phyloP scores from a whole-genome alignment of 2,329 filamentous ascomycete genomes.

The Paracoccidioides lutzii region DNA sequence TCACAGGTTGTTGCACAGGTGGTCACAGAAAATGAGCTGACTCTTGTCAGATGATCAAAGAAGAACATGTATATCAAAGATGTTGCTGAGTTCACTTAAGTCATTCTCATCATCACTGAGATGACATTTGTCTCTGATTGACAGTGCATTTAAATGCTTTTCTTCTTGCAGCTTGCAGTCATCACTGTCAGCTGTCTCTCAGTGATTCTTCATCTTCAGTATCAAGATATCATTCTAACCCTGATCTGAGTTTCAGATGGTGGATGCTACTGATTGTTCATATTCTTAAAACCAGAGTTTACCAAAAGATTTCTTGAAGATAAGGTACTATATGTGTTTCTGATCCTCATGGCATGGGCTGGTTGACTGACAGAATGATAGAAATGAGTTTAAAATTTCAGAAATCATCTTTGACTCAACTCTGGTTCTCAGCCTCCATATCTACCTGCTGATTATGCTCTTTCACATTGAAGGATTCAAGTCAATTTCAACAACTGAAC shows the following conservation, averaged over 20 bases:
- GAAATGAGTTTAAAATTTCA: no score
- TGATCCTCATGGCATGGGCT: no score
- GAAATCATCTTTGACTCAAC: no score
- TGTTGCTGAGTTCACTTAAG: constrained; percentile 17
- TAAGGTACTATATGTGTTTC: no score
- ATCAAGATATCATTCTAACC: not conserved
- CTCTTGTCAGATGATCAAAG: constrained; percentile 13
- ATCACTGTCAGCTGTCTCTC: constrained; percentile 11
- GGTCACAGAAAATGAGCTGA: constrained; percentile 12
- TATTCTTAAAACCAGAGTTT: no score
- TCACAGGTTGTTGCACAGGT: not conserved
- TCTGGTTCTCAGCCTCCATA: no score
- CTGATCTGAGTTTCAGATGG: not conserved
- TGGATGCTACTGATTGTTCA: not conserved
- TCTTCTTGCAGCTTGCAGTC: constrained; percentile 18
- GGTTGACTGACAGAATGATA: no score
- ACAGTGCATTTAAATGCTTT: constrained; percentile 14
- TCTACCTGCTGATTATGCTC: no score
- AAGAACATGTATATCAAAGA: constrained; percentile 21
- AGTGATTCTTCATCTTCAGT: not conserved
- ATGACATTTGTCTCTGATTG: constrained; percentile 20
- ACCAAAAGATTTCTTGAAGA: no score
- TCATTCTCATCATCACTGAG: constrained; percentile 18
- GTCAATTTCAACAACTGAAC: no score
- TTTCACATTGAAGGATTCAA: no score